Evolutionary conservation across 352 stramenopile species (phyloP).

Genomic region (Pythium aquatile): DNA sequence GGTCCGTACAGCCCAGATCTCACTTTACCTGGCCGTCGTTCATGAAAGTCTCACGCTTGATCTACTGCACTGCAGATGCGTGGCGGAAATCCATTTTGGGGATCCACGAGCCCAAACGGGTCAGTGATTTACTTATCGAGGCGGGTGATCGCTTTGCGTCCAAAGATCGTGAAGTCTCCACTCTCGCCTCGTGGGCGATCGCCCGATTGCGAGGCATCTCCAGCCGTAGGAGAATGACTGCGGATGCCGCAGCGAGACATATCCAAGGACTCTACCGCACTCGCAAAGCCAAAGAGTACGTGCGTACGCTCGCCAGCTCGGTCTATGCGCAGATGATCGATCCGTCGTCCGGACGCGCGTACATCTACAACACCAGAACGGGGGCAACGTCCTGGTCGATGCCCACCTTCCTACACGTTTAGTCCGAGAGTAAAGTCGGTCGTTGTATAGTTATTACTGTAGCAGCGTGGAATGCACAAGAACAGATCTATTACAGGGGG

Average conservation of each 20-base stretch:
- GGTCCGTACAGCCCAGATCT: conserved; percentile 2
- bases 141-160: not conserved
- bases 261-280: conserved; percentile 62
- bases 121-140: conserved; percentile 3
- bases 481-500: not conserved
- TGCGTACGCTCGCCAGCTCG: conserved; percentile 33
- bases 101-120: conserved; percentile 1
- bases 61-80: not conserved
- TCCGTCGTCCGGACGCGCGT: not conserved
- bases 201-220: conserved; percentile 29
- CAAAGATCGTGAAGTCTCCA: not conserved
- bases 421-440: no score
- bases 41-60: no score
- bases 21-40: no score
- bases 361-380: no score
- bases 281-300: conserved; percentile 42
- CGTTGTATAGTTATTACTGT: no score
- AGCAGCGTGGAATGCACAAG: no score
- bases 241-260: conserved; percentile 35
- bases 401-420: no score
- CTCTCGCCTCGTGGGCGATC: conserved; percentile 30
- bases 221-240: conserved; percentile 19
- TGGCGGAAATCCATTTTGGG: conserved; percentile 8
- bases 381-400: no score
- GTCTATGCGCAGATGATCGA: conserved; percentile 52